phyloP scores from a whole-genome alignment of 164 flowering plant genomes.

The Magnolia sinica region DNA sequence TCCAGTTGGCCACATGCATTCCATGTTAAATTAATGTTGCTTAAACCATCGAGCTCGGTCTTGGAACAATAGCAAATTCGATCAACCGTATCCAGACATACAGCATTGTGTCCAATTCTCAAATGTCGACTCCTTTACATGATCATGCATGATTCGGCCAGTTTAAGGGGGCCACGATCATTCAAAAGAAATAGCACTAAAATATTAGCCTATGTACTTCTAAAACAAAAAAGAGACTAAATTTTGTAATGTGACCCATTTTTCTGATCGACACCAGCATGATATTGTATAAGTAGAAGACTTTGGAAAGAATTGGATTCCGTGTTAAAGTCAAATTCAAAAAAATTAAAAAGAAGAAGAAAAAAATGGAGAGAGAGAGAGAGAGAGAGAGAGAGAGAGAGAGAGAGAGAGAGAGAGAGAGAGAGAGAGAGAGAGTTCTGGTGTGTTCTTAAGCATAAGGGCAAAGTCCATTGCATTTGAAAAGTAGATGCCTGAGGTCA shows the following conservation, averaged over 20 bases:
- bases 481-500: not conserved
- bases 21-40: no score
- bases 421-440: not conserved
- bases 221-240: not conserved
- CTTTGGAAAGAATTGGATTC: not conserved
- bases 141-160: not conserved
- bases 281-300: not conserved
- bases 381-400: not conserved
- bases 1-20: no score
- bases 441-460: not conserved
- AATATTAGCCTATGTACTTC: not conserved
- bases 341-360: not conserved
- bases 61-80: no score
- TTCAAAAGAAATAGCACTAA: no score
- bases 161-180: not conserved
- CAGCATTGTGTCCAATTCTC: not conserved
- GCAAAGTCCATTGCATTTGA: not conserved
- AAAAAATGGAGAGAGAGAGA: not conserved
- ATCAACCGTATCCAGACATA: not conserved
- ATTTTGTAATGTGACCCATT: not conserved
- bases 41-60: no score
- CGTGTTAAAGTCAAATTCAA: not conserved
- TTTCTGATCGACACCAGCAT: not conserved
- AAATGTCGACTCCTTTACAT: not conserved
- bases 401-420: not conserved